Evolutionary conservation across 441 rosid species (phyloP).

Genomic region (Flueggea neowawraea): DNA sequence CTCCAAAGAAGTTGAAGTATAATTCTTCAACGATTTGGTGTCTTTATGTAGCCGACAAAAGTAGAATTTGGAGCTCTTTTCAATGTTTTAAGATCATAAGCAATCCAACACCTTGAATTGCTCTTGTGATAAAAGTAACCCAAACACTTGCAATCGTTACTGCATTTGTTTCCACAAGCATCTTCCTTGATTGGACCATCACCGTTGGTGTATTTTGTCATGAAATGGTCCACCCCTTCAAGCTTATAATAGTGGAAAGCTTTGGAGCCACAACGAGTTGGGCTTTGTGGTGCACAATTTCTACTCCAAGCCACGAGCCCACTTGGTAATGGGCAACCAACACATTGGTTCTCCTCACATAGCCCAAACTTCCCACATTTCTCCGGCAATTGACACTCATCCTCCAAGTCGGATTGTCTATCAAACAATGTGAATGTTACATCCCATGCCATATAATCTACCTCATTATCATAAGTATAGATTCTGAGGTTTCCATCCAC

Average conservation of each 20-base stretch:
- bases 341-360: constrained; percentile 55
- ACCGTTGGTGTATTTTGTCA: constrained; percentile 50
- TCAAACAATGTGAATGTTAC: constrained; percentile 17
- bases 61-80: constrained; percentile 2
- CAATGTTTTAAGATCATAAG: constrained; percentile 56
- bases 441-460: constrained; percentile 26
- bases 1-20: no score
- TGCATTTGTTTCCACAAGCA: constrained; percentile 45
- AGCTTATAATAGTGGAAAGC: constrained; percentile 40
- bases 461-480: constrained; percentile 19
- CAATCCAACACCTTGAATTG: constrained; percentile 52
- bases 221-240: constrained; percentile 58
- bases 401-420: constrained; percentile 17
- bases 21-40: not conserved
- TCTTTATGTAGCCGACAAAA: constrained; percentile 1
- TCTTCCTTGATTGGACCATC: constrained; percentile 24
- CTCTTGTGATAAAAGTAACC: constrained; percentile 55
- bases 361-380: constrained; percentile 51
- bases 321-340: constrained; percentile 48
- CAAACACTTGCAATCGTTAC: constrained; percentile 56
- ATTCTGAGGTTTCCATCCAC: constrained; percentile 29
- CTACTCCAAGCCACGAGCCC: constrained; percentile 56
- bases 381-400: constrained; percentile 37
- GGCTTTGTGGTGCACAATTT: constrained; percentile 27
- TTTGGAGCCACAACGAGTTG: constrained; percentile 4